Percentiles rank a stretch among this genome's conserved stretches.
Conservation (phyloP, 352 stramenopile species). For the Globisporangium splendens region DNA sequence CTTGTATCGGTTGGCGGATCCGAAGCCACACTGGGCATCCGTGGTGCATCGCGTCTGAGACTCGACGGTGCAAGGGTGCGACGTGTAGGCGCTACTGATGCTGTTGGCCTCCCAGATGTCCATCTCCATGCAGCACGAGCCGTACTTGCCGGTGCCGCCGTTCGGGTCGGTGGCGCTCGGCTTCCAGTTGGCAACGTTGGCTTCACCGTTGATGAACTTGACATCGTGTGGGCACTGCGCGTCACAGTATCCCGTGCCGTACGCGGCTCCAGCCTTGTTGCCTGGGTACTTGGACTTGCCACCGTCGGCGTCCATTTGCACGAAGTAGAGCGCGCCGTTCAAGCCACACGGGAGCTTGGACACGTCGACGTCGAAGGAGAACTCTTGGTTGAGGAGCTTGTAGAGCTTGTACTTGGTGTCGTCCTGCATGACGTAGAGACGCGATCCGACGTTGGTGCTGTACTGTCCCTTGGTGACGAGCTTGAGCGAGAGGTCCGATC, state of each 20-base stretch:
- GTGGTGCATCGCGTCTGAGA: constrained; percentile 33
- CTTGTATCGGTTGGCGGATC: constrained; percentile 46
- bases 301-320: constrained; percentile 65
- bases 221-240: constrained; percentile 68
- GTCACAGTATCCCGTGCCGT: constrained; percentile 74
- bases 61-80: constrained; percentile 48
- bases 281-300: constrained; percentile 32
- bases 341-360: constrained; percentile 57
- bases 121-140: constrained; percentile 64
- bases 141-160: constrained; percentile 48
- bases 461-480: constrained; percentile 56
- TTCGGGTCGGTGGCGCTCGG: constrained; percentile 25
- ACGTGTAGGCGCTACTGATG: constrained; percentile 49
- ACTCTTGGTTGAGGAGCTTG: constrained; percentile 73
- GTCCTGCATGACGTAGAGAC: constrained; percentile 51
- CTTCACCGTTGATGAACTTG: constrained; percentile 79
- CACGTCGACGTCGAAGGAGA: constrained; percentile 64
- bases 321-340: constrained; percentile 77
- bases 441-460: constrained; percentile 57
- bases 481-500: constrained; percentile 44
- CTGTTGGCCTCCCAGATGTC: constrained; percentile 73
- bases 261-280: constrained; percentile 53
- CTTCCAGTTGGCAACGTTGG: constrained; percentile 55
- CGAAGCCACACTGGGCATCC: constrained; percentile 38
- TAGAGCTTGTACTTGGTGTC: constrained; percentile 54